Evolutionary conservation across 1,139 yeast genomes (phyloP), one percentile per base, ranked within the genome.

Genomic region (Komagataea norvegica): DNA sequence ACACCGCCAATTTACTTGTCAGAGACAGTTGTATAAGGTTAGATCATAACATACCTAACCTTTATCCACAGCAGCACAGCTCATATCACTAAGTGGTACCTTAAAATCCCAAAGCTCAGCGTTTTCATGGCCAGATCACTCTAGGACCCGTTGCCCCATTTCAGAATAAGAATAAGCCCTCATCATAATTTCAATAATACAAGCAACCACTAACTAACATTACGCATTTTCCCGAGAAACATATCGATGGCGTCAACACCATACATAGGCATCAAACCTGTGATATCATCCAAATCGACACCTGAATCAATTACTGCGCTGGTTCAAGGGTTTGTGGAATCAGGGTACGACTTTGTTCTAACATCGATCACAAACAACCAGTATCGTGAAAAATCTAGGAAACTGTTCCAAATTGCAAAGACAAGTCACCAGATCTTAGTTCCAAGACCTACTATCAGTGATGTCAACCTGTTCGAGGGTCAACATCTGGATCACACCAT

Each of bases 291-390:
- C 11, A 40, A 37, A n/a, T 31, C 45, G 10, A 33, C 46, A 2
- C 37, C 49, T 2, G 33, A 36, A 5, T 19, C 47, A 6, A 49
- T 38, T 31, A 32, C 46, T 13, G 31, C 34, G 2, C 34, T 47
- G 8, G 41, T 51, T 1, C 36, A 46, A 2, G 36, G 33, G 17
- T 45, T 48, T 20, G 40, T 39, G 3, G 39, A 45, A 5, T 28
- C 35, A 6, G 55, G 55, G 9, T 68, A 64, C 40, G 70, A 68
- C 45, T 57, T 53, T 30, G 58, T 69, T 0, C 49, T 70, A 13
- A 46, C 65, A 9, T 68, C 74, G 1, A 57, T 71, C 11, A 70
- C 76, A 4, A 70, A 69, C 41, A 52, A 58, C 1, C 51, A 64
- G 25, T 71, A 70, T 46, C 57, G 68, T 40, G 71, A 68, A 31